These are phyloP conservation scores for Hymenoscyphus infarciens DNA, from an alignment of 2,329 filamentous ascomycete species.

Conservation along the genomic window DNA sequence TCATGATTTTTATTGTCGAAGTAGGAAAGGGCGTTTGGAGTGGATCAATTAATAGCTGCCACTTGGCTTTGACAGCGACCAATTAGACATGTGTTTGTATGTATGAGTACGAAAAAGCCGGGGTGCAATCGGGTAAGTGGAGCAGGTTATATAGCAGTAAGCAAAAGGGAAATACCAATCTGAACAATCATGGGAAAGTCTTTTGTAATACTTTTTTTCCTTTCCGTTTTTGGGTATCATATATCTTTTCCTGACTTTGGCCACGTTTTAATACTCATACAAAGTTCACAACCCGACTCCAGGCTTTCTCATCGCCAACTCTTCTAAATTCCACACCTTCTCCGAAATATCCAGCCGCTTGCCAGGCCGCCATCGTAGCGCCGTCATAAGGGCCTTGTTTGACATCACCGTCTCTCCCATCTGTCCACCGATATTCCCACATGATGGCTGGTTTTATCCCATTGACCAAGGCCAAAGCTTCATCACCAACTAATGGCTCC, in stretches of 20 bases:
- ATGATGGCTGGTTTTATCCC: slow-evolving; percentile 38
- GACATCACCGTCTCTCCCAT: slow-evolving; percentile 74
- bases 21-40: slow-evolving; percentile 16
- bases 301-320: slow-evolving; percentile 47
- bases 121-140: background rate
- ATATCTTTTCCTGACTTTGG: slow-evolving; percentile 7
- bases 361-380: slow-evolving; percentile 85
- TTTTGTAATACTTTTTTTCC: background rate
- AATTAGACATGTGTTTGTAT: slow-evolving; percentile 13
- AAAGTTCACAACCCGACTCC: slow-evolving; percentile 36
- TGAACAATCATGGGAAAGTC: background rate
- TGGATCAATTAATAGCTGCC: slow-evolving; percentile 5
- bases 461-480: slow-evolving; percentile 31
- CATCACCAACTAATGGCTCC: slow-evolving; percentile 42
- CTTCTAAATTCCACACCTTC: slow-evolving; percentile 78
- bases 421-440: slow-evolving; percentile 94
- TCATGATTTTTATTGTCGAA: slow-evolving; percentile 24
- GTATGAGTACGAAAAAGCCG: slow-evolving; percentile 19
- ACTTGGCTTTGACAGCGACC: background rate
- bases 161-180: background rate
- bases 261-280: slow-evolving; percentile 25
- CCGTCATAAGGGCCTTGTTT: slow-evolving; percentile 86
- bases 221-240: slow-evolving; percentile 21
- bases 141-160: slow-evolving; percentile 5
- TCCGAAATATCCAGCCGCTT: slow-evolving; percentile 86